Evolutionary conservation across 2,329 filamentous ascomycete genomes (phyloP), one percentile per base, ranked within the genome.

Genomic region (Aspergillus neotritici): DNA sequence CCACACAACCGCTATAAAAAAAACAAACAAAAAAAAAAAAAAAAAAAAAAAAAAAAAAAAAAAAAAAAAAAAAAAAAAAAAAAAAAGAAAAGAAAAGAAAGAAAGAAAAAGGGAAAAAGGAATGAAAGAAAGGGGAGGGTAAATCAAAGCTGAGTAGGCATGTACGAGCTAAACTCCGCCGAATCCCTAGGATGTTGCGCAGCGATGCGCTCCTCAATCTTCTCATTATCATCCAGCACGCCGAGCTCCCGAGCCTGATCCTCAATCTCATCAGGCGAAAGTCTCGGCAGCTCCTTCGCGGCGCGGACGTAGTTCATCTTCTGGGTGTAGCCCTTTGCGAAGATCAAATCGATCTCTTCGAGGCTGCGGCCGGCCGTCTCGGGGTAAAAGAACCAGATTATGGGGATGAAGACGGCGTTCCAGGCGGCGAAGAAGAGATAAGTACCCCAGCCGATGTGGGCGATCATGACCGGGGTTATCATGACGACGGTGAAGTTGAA

Each of bases 401-500:
- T 43, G 4, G 71, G 71, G 37, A 74, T 65, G 60, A 71, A 73
- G 31, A 58, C 49, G 15, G 53, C 46, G 43, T 60, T 60, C 51
- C 58, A 55, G 15, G 47, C 45, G 10, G 52, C 56, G 35, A 65
- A 65, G 50, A 66, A 61, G 12, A 65, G 52, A 43, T 65, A 66
- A 4, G 57, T 56, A 13, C 57, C 55, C 58, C 61, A 65, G 11
- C 53, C 50, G 32, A 64, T 64, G 34, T 52, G 47, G 5, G 39
- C 33, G 4, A 64, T 53, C 47, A 61, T 58, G 13, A 64, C 56
- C 3, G 62, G 62, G 6, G 62, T 65, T 37, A 64, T 68, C 59
- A 75, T 75, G 41, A 76, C 63, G 8, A 67, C 60, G 8, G 69
- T 69, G 53, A 74, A 76, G 58, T 74, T 74, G 59, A 70, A 74